phyloP scores from a whole-genome alignment of 345 rosid genomes.

The Heritiera fomes region DNA sequence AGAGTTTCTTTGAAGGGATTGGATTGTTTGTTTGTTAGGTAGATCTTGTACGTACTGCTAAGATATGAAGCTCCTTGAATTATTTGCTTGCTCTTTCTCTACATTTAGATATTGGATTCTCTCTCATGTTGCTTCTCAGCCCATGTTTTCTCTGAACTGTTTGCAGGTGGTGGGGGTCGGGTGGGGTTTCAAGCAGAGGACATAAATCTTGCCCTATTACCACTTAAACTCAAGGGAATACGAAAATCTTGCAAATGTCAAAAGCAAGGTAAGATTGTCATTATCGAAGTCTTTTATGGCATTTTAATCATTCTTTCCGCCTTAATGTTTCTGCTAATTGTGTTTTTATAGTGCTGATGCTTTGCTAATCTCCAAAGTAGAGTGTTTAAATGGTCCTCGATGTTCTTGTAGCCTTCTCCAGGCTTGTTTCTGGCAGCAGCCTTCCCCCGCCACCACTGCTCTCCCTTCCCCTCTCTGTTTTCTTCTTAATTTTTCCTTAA shows the following conservation, averaged over 20 bases:
- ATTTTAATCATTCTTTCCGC: background rate
- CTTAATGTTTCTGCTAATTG: background rate
- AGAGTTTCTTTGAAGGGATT: slow-evolving; percentile 91
- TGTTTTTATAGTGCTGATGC: background rate
- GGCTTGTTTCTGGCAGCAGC: background rate
- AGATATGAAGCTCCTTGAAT: slow-evolving; percentile 32
- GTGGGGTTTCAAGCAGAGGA: slow-evolving; percentile 37
- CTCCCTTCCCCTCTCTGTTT: background rate
- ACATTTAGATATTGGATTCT: slow-evolving; percentile 32
- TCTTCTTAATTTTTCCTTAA: background rate
- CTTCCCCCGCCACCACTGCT: background rate
- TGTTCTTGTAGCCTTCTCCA: background rate
- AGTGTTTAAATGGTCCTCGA: background rate
- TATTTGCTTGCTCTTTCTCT: slow-evolving; percentile 19
- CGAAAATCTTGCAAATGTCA: slow-evolving; percentile 76
- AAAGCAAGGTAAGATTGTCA: slow-evolving; percentile 61
- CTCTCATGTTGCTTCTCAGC: slow-evolving; percentile 38
- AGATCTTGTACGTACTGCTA: slow-evolving; percentile 42
- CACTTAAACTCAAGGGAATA: slow-evolving; percentile 27
- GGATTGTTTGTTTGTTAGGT: slow-evolving; percentile 55
- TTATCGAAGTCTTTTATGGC: slow-evolving; percentile 7
- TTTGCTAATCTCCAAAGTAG: background rate
- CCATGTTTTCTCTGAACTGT: slow-evolving; percentile 35
- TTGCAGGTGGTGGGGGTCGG: slow-evolving; percentile 59
- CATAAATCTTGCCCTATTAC: slow-evolving; percentile 20